These are phyloP conservation scores for Didymella pomorum DNA, from an alignment of 2,329 filamentous ascomycete species.

Conservation along the genomic window DNA sequence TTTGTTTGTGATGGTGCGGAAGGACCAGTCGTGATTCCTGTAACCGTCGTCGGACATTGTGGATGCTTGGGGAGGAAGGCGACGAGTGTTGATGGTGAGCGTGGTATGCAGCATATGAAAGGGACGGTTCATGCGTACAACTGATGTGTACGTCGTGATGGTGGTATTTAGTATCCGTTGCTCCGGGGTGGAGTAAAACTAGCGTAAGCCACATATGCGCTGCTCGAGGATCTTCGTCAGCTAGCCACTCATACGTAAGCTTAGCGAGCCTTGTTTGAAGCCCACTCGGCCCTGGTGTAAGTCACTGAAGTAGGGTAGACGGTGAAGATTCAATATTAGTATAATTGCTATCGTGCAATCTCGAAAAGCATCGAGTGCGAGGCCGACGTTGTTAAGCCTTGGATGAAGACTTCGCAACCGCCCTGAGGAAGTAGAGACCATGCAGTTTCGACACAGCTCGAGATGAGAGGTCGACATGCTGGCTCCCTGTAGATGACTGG, in stretches of 20 bases:
- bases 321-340: neutral
- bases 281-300: neutral
- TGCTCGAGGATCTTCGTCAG: neutral
- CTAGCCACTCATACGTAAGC: neutral
- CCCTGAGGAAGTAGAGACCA: neutral
- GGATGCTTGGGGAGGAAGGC: neutral
- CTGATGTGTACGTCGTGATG: neutral
- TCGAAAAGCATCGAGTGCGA: slow-evolving; percentile 1
- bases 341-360: slow-evolving; percentile 1
- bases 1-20: slow-evolving; percentile 4
- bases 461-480: neutral
- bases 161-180: neutral
- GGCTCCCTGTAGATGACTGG: neutral
- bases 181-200: slow-evolving; percentile 6
- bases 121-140: neutral
- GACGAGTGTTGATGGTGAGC: neutral
- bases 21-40: neutral
- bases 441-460: neutral
- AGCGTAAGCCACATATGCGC: slow-evolving; percentile 4
- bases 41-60: neutral
- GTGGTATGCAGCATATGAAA: neutral
- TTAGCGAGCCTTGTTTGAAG: neutral
- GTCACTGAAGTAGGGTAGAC: neutral
- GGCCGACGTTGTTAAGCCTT: slow-evolving; percentile 11
- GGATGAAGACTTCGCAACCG: slow-evolving; percentile 3